phyloP scores from a whole-genome alignment of 768 basidiomycete species.

The Phanerodontia chrysosporium region DNA sequence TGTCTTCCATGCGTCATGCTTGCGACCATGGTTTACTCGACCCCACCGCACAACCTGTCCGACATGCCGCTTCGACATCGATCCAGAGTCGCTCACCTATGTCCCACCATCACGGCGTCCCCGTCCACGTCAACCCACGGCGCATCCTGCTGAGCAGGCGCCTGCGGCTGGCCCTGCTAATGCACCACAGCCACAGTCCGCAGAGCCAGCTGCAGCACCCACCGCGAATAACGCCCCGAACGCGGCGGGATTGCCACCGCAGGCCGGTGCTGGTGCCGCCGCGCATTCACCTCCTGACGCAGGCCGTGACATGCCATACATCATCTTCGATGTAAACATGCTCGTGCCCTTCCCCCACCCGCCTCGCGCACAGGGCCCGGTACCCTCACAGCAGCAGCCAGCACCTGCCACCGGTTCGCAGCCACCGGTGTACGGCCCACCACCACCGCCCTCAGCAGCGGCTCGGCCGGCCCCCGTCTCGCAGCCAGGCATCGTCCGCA shows the following conservation, averaged over 20 bases:
- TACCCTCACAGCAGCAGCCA: neutral
- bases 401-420: too few species aligned
- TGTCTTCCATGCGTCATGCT: conserved; percentile 75
- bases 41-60: conserved; percentile 80
- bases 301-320: neutral
- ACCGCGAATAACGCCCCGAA: neutral
- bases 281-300: neutral
- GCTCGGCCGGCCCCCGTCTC: neutral
- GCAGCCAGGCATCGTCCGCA: neutral
- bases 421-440: neutral
- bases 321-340: conserved; percentile 22
- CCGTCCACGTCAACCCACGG: neutral
- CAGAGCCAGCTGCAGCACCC: neutral
- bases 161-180: neutral
- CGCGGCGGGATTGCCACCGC: neutral
- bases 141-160: neutral
- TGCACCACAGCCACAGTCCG: neutral
- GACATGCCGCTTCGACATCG: conserved; percentile 79
- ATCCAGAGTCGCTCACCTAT: conserved; percentile 69
- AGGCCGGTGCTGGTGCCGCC: neutral
- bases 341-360: conserved; percentile 17
- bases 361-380: neutral
- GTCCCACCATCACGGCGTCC: conserved; percentile 5
- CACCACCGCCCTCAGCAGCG: conserved; percentile 10
- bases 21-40: conserved; percentile 79